Evolutionary conservation across 73 alveolate genomes (phyloP), one percentile per base, ranked within the genome.

Genomic region (Effrenium voratum): DNA sequence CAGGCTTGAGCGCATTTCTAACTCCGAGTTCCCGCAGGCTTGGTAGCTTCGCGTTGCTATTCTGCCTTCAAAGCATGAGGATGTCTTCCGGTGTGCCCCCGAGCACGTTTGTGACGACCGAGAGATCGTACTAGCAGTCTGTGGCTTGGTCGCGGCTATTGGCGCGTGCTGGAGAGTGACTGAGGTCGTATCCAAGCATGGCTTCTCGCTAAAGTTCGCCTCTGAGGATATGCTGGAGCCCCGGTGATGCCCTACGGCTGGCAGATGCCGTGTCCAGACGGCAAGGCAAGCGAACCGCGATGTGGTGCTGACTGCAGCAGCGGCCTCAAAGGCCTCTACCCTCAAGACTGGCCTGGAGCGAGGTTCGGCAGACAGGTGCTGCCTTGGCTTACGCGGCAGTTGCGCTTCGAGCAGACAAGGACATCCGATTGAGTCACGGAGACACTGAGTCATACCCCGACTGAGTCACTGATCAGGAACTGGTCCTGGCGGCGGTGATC

Each of bases 121-220:
- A 46, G 94, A 86, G 82, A 60, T 86, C 43, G 82, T 63, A 28
- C 40, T 86, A 63, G 60, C 81, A 40, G 94, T 43, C 19, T 34
- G 72, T 5, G 47, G 70, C 63, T 40, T 38, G 49, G 63, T 38
- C 15, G 26, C 52, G 59, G 44, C 40, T 10, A 79, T 26, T 12
- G 3, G 43, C 12, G 8, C 52, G 50, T 10, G 3, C 5, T 73
- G 49, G 24, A 15, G 26, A 28, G 40, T 22, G 41, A 5, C 40
- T 45, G 63, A 84, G 93, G 93, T 84, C 44, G 82, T 86, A 16
- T 41, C 55, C 38, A 86, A 36, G 45, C 94, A 86, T 46, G 94
- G 94, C 63, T 86, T 57, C 75, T 86, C 94, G 40, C 82, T 86
- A 46, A 86, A 86, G 82, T 86, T 86, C n/a, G 94, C 82, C 19